Evolutionary conservation across 176 grass and related monocot species (phyloP).

Genomic region (Cymbopogon citratus): DNA sequence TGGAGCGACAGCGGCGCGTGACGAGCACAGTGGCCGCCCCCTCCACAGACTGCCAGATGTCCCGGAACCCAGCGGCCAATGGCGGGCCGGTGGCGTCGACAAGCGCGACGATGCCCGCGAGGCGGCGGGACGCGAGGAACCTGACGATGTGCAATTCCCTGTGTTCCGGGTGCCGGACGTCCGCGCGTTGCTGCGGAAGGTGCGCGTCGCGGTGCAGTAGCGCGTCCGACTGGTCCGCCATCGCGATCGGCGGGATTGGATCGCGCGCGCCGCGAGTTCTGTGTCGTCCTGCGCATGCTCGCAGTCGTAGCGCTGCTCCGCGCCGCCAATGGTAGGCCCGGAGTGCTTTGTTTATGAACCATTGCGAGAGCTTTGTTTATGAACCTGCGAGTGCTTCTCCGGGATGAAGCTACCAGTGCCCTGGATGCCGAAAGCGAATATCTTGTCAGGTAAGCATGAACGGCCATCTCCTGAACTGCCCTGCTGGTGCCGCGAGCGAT

Average conservation of each 20-base stretch:
- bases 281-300: too few species aligned
- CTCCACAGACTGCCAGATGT: conserved; percentile 63
- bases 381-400: too few species aligned
- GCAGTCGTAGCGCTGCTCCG: too few species aligned
- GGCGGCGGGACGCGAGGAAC: conserved; percentile 74
- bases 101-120: conserved; percentile 71
- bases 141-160: conserved; percentile 57
- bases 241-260: conserved; percentile 18
- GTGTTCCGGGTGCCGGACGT: conserved; percentile 44
- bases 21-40: conserved; percentile 41
- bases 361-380: too few species aligned
- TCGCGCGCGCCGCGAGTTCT: too few species aligned
- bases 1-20: conserved; percentile 46
- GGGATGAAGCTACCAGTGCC: too few species aligned
- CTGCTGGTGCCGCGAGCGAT: too few species aligned
- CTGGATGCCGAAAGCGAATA: too few species aligned
- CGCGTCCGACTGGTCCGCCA: conserved; percentile 17
- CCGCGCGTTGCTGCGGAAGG: conserved; percentile 61
- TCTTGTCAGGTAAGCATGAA: too few species aligned
- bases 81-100: conserved; percentile 66
- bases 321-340: too few species aligned
- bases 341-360: too few species aligned
- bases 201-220: conserved; percentile 51
- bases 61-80: conserved; percentile 51
- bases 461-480: too few species aligned